Evolutionary conservation across 1,284 basidiomycete species (phyloP).

Genomic region (Phenoliferia sp.): DNA sequence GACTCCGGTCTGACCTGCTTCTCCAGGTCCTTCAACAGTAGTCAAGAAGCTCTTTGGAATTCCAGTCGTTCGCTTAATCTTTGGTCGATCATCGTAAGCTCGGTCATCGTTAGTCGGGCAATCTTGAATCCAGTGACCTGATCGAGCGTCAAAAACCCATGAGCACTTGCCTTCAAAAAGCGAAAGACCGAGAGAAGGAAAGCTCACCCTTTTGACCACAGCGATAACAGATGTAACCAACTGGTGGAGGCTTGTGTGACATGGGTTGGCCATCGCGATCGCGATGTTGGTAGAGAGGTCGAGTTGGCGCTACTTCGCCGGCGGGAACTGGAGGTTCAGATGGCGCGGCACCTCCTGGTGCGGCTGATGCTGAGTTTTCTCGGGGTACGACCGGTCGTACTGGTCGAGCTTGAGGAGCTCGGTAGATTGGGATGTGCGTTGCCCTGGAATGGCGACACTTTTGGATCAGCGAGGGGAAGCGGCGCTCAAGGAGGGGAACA

Average conservation of each 20-base stretch:
- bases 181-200: conserved; percentile 8
- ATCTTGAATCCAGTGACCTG: conserved; percentile 99
- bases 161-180: not conserved
- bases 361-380: not conserved
- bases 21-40: conserved; percentile 79
- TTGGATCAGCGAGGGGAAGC: not conserved
- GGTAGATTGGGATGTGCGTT: conserved; percentile 56
- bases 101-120: conserved; percentile 97
- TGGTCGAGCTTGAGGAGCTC: conserved; percentile 24
- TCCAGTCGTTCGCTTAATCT: conserved; percentile 96
- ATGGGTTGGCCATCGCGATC: not conserved
- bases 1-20: conserved; percentile 52
- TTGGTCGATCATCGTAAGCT: conserved; percentile 86
- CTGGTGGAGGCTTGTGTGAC: conserved; percentile 54
- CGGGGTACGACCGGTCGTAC: not conserved
- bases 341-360: not conserved
- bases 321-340: not conserved
- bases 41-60: conserved; percentile 90
- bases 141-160: not conserved
- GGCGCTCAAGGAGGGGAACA: not conserved
- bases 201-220: conserved; percentile 95
- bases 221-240: conserved; percentile 98
- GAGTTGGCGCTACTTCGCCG: conserved; percentile 39
- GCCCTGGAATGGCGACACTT: conserved; percentile 53
- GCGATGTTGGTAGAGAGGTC: conserved; percentile 6